Conservation (phyloP, 495 filamentous ascomycete species). For the Evernia prunastri region DNA sequence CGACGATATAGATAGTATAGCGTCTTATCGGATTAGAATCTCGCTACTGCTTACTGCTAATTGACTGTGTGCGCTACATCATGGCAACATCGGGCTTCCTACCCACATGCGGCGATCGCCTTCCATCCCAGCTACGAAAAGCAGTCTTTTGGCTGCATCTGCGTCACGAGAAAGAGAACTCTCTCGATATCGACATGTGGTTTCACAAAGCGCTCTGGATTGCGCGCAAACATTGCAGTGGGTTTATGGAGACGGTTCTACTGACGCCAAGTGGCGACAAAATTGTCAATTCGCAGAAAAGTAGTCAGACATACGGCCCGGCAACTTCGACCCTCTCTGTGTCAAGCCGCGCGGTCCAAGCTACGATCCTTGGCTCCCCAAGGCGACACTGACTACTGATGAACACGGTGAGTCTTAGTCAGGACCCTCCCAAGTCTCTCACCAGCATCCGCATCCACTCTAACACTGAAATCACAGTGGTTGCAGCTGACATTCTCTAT, state of each 20-base stretch:
- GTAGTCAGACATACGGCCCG: constrained; percentile 6
- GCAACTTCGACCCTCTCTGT: constrained; percentile 12
- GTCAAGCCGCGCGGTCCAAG: constrained; percentile 4
- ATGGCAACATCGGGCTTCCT: constrained; percentile 17
- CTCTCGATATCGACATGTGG: constrained; percentile 8
- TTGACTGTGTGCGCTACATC: constrained; percentile 8
- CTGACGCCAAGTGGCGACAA: constrained; percentile 5
- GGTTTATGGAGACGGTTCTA: constrained; percentile 10
- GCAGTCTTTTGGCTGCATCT: constrained; percentile 14
- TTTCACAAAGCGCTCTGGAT: constrained; percentile 16
- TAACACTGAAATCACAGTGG: neutral
- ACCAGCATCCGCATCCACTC: too few relatives aligned
- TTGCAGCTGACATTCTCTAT: constrained; percentile 9
- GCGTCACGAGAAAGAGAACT: constrained; percentile 5
- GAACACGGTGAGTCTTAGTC: constrained; percentile 6
- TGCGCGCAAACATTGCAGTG: constrained; percentile 18
- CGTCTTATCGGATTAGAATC: neutral
- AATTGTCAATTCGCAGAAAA: constrained; percentile 4
- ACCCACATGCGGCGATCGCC: constrained; percentile 1
- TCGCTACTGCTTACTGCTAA: too few relatives aligned
- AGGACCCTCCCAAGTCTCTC: neutral
- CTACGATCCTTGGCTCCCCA: constrained; percentile 15
- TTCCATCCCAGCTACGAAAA: constrained; percentile 1
- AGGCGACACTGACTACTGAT: constrained; percentile 10
- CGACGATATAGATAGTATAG: constrained; percentile 15